Evolutionary conservation across 352 stramenopile genomes (phyloP).

Genomic region (Phytophthora megakarya): DNA sequence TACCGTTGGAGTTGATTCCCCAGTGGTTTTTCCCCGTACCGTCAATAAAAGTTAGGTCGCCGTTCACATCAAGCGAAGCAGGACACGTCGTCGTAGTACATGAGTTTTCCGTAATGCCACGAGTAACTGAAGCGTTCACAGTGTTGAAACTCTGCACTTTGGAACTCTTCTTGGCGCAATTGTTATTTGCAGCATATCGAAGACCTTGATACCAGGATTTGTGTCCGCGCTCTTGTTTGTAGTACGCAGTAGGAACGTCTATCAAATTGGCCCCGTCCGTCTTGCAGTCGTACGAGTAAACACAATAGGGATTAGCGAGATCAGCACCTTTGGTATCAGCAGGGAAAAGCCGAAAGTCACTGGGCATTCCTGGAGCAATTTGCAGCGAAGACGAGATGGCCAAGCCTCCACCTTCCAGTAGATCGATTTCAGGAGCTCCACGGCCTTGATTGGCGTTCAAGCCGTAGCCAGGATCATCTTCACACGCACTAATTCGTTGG

Average conservation of each 20-base stretch:
- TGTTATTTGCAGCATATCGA: slow-evolving; percentile 64
- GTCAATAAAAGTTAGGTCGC: slow-evolving; percentile 50
- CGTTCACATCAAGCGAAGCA: slow-evolving; percentile 56
- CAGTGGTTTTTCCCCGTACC: slow-evolving; percentile 43
- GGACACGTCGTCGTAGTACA: slow-evolving; percentile 49
- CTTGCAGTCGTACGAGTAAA: slow-evolving; percentile 58
- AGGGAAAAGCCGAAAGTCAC: slow-evolving; percentile 60
- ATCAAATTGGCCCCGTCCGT: slow-evolving; percentile 53
- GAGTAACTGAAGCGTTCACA: slow-evolving; percentile 45
- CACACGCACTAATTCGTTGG: slow-evolving; percentile 90
- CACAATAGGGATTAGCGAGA: slow-evolving; percentile 37
- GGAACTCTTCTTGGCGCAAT: slow-evolving; percentile 41
- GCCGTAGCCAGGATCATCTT: slow-evolving; percentile 89
- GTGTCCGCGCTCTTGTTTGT: slow-evolving; percentile 45
- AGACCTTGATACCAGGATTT: slow-evolving; percentile 71
- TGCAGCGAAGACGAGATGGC: slow-evolving; percentile 92
- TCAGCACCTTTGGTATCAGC: slow-evolving; percentile 35
- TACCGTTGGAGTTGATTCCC: slow-evolving; percentile 62
- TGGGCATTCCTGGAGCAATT: slow-evolving; percentile 76
- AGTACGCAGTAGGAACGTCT: slow-evolving; percentile 50
- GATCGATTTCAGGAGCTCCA: slow-evolving; percentile 94
- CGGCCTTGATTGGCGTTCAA: slow-evolving; percentile 86
- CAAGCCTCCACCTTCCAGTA: slow-evolving; percentile 89
- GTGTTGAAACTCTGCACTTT: slow-evolving; percentile 46
- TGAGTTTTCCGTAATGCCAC: slow-evolving; percentile 52